A percentile compares a stretch with the other conserved stretches of the same genome.
phyloP scores from a whole-genome alignment of 495 filamentous ascomycete species.

The Podospora fimiseda region DNA sequence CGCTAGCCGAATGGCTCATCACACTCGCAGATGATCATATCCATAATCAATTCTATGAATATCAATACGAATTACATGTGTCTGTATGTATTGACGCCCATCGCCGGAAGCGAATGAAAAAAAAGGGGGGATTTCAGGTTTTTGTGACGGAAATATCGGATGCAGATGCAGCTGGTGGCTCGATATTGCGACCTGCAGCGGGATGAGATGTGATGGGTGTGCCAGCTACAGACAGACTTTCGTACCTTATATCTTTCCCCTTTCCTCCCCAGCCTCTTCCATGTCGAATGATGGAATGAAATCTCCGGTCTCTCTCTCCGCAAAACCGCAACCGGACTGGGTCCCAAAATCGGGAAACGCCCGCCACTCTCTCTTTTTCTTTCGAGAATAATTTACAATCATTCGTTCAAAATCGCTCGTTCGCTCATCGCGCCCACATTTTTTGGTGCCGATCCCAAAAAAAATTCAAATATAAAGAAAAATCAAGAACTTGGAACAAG shows the following conservation, averaged over 20 bases:
- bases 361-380: neutral
- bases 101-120: neutral
- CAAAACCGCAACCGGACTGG: too few species aligned
- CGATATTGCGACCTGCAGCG: neutral
- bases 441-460: neutral
- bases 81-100: too few species aligned
- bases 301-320: too few species aligned
- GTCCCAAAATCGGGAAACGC: neutral
- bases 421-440: neutral
- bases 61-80: too few species aligned
- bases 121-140: neutral
- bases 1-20: neutral
- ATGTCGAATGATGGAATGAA: too few species aligned
- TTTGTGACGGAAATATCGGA: neutral
- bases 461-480: too few species aligned
- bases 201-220: neutral
- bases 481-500: too few species aligned
- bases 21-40: neutral
- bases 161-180: neutral
- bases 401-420: neutral
- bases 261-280: neutral
- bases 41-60: neutral
- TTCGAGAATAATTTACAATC: neutral
- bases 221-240: neutral
- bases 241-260: neutral